Percentiles rank a stretch among this genome's conserved stretches.
Conservation (phyloP, 192 early-diverging fungal species). For the Chytriomyces confervae region DNA sequence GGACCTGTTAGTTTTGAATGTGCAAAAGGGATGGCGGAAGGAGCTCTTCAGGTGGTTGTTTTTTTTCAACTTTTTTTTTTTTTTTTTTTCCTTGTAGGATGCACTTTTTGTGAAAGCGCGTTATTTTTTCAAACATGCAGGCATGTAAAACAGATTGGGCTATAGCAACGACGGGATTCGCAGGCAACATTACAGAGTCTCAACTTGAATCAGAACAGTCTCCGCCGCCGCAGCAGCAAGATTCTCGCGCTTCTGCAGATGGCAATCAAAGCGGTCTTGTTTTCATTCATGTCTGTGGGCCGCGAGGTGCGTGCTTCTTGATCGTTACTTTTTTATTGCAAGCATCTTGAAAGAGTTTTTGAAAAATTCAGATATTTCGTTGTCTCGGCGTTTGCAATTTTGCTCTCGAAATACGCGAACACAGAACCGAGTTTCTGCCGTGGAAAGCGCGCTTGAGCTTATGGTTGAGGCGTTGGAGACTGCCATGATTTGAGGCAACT, state of each 20-base stretch:
- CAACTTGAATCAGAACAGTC: not conserved
- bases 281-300: constrained; percentile 28
- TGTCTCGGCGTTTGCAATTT: too few species aligned
- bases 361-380: too few species aligned
- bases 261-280: constrained; percentile 7
- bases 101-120: not conserved
- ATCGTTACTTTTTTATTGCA: too few species aligned
- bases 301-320: not conserved
- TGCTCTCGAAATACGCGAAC: too few species aligned
- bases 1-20: constrained; percentile 18
- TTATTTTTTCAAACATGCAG: not conserved
- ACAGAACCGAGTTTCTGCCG: too few species aligned
- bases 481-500: too few species aligned
- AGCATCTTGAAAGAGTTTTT: too few species aligned
- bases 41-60: not conserved
- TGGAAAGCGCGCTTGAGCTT: too few species aligned
- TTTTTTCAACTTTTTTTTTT: not conserved
- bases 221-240: not conserved
- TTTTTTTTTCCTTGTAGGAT: not conserved
- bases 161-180: constrained; percentile 34
- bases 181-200: not conserved
- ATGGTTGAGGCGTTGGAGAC: too few species aligned
- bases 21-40: constrained; percentile 25
- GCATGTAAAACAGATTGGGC: constrained; percentile 23
- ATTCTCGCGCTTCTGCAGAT: not conserved